Conservation (phyloP, 257 asterid genomes). For the Przewalskia tangutica region DNA sequence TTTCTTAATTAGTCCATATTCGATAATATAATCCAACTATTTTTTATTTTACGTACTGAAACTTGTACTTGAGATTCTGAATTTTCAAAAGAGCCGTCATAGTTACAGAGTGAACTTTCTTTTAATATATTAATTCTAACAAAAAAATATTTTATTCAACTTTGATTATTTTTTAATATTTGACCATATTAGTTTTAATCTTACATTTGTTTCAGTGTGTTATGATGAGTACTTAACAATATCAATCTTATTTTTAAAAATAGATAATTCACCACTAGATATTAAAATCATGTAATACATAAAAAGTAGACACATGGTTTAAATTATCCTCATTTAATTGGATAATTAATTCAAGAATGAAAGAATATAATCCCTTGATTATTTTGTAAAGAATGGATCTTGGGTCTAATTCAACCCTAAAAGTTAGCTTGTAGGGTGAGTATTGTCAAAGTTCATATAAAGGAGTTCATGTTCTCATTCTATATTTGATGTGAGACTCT, state of each 20-base stretch:
- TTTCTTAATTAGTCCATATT: background rate
- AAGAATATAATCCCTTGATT: too few species aligned
- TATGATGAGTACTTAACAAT: background rate
- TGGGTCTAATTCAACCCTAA: too few species aligned
- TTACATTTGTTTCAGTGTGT: background rate
- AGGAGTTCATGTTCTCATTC: too few species aligned
- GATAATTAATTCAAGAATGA: background rate
- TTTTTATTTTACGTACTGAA: background rate
- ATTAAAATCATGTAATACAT: background rate
- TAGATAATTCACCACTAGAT: background rate
- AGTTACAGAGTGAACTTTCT: background rate
- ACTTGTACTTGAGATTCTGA: background rate
- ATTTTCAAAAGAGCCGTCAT: background rate
- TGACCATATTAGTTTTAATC: background rate
- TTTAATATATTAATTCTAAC: background rate
- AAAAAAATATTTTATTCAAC: background rate
- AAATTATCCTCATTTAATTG: background rate
- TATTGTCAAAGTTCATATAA: too few species aligned
- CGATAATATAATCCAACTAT: background rate
- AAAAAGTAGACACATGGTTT: background rate
- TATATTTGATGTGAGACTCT: too few species aligned
- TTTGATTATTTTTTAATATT: background rate
- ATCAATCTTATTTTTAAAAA: background rate
- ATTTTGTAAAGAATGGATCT: too few species aligned
- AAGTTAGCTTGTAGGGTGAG: too few species aligned